These are phyloP conservation scores for Coniochaeta sp. DNA, from an alignment of 2,329 filamentous ascomycete genomes.

Conservation along the genomic window DNA sequence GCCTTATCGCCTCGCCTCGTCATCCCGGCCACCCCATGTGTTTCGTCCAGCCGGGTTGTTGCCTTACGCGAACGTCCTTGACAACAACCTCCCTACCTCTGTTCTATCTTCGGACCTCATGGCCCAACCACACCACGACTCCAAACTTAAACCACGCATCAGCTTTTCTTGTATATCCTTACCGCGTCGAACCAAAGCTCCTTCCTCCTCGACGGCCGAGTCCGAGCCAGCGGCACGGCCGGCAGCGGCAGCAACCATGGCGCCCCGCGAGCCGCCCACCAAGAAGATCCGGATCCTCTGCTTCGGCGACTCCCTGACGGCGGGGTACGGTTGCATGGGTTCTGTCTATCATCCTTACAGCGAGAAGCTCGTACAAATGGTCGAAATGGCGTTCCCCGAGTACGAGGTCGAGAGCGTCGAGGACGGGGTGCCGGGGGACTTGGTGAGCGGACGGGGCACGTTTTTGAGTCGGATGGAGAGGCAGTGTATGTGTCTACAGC, in stretches of 20 bases:
- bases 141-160: no score
- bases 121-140: neutral
- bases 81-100: neutral
- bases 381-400: conserved; percentile 35
- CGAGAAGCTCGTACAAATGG: conserved; percentile 34
- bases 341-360: conserved; percentile 45
- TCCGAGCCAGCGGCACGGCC: neutral
- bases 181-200: no score
- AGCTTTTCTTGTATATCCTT: no score
- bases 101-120: no score
- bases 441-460: conserved; percentile 10
- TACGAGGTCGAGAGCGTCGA: conserved; percentile 17
- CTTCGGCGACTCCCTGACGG: conserved; percentile 59
- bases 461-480: conserved; percentile 18
- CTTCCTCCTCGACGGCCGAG: no score
- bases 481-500: conserved; percentile 13
- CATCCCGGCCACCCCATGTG: neutral
- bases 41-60: neutral
- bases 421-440: conserved; percentile 20
- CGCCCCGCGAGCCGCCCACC: conserved; percentile 5
- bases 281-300: conserved; percentile 48
- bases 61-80: neutral
- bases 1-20: no score
- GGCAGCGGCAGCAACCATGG: neutral
- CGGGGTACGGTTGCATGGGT: conserved; percentile 41